These are phyloP conservation scores for Phyllosticta citrichinensis DNA, from an alignment of 2,329 filamentous ascomycete genomes.

Conservation along the genomic window DNA sequence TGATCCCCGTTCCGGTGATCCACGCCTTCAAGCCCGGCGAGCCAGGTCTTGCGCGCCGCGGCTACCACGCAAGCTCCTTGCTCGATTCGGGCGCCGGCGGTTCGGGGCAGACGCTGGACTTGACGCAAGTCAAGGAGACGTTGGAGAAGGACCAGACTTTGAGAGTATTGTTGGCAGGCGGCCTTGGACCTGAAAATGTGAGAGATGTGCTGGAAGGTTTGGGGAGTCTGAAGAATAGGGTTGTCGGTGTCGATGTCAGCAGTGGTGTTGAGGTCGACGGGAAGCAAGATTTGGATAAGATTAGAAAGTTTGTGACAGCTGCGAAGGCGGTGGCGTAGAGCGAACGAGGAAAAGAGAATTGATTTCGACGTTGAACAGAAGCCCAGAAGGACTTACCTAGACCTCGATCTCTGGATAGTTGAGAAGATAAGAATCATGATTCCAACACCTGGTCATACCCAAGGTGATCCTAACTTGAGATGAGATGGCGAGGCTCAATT, in stretches of 20 bases:
- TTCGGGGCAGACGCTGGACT: slow-evolving; percentile 68
- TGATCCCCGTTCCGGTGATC: slow-evolving; percentile 90
- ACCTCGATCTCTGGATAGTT: neutral
- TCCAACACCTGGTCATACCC: neutral
- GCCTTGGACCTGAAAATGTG: slow-evolving; percentile 72
- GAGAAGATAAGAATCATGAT: too few relatives aligned
- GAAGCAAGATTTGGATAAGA: slow-evolving; percentile 70
- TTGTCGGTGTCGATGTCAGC: slow-evolving; percentile 84
- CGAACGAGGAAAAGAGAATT: too few relatives aligned
- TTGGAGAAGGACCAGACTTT: slow-evolving; percentile 61
- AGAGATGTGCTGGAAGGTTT: slow-evolving; percentile 52
- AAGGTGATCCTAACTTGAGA: neutral
- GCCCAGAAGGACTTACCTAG: neutral
- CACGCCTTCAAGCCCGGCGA: slow-evolving; percentile 72
- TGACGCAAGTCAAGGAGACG: slow-evolving; percentile 55
- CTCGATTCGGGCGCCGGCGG: slow-evolving; percentile 79
- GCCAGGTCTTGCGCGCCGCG: slow-evolving; percentile 59
- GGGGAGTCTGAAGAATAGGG: slow-evolving; percentile 48
- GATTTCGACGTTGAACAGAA: too few relatives aligned
- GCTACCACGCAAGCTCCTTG: slow-evolving; percentile 74
- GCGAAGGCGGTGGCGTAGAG: slow-evolving; percentile 38
- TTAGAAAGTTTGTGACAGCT: slow-evolving; percentile 66
- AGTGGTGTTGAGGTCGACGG: slow-evolving; percentile 81
- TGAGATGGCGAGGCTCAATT: too few relatives aligned
- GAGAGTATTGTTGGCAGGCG: slow-evolving; percentile 73